phyloP scores from a whole-genome alignment of 2,329 filamentous ascomycete genomes.

The Pseudopithomyces chartarum region DNA sequence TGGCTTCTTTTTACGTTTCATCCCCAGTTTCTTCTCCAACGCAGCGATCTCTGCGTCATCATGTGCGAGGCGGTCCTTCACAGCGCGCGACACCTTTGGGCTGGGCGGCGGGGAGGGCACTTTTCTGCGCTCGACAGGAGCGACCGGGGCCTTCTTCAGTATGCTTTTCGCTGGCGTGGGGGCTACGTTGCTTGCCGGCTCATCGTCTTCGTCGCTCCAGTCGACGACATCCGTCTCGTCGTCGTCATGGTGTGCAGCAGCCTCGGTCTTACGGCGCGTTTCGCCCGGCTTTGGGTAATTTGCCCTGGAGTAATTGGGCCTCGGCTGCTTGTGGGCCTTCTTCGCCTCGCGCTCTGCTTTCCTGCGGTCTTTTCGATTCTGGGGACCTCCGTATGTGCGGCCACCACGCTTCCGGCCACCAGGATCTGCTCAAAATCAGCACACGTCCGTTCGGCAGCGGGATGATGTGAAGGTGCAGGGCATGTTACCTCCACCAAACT shows the following conservation, averaged over 20 bases:
- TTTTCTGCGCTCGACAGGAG: conserved; percentile 1
- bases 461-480: not conserved
- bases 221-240: conserved; percentile 12
- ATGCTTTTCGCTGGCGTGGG: conserved; percentile 42
- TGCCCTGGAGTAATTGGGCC: conserved; percentile 13
- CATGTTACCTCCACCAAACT: conserved; percentile 43
- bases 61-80: conserved; percentile 68
- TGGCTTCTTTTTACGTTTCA: conserved; percentile 73
- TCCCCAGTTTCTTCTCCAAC: conserved; percentile 84
- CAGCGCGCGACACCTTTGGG: conserved; percentile 41
- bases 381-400: conserved; percentile 28
- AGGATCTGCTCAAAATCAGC: conserved; percentile 28
- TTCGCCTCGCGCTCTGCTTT: conserved; percentile 69
- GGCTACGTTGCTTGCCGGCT: conserved; percentile 21
- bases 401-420: conserved; percentile 28
- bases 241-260: conserved; percentile 19
- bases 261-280: not conserved
- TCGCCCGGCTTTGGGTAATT: conserved; percentile 7
- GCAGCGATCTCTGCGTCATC: conserved; percentile 90
- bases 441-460: not conserved
- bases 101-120: conserved; percentile 21
- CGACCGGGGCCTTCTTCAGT: conserved; percentile 24
- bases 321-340: conserved; percentile 51
- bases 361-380: conserved; percentile 67
- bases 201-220: conserved; percentile 24